Percentiles rank a stretch among this genome's conserved stretches.
These are phyloP conservation scores for Oryza nivara DNA, from an alignment of 176 grass and related monocot species.

Conservation along the genomic window DNA sequence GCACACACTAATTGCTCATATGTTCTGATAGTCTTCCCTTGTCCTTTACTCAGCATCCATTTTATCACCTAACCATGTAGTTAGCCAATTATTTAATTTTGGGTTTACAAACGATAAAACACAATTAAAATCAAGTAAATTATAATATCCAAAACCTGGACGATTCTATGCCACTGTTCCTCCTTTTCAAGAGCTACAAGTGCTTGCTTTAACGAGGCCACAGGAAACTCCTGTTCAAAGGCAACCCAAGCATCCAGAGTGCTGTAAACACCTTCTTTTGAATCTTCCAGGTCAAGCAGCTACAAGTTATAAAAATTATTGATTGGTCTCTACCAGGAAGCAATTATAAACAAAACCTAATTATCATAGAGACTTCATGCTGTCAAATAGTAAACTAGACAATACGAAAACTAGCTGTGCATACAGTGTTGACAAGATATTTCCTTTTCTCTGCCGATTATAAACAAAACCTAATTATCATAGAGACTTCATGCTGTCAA, in stretches of 20 bases:
- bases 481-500: not conserved
- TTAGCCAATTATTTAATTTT: conserved; percentile 18
- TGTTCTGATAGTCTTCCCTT: conserved; percentile 83
- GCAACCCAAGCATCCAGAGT: conserved; percentile 95
- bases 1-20: conserved; percentile 79
- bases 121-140: conserved; percentile 24
- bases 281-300: conserved; percentile 81
- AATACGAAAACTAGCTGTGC: conserved; percentile 25
- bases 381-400: not conserved
- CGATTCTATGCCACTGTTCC: conserved; percentile 92
- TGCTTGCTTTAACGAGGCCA: conserved; percentile 67
- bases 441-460: conserved; percentile 64
- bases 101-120: conserved; percentile 24
- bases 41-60: conserved; percentile 96
- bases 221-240: conserved; percentile 74
- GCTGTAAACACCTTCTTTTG: conserved; percentile 80
- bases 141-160: conserved; percentile 55
- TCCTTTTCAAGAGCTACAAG: conserved; percentile 79
- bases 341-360: not conserved
- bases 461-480: not conserved
- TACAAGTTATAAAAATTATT: conserved; percentile 32
- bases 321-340: not conserved
- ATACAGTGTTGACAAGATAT: conserved; percentile 75
- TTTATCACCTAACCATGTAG: conserved; percentile 66
- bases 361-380: not conserved